A percentile compares a stretch with the other conserved stretches of the same genome.
phyloP scores from a whole-genome alignment of 1,139 yeast genomes.

The Blastobotrys elegans region DNA sequence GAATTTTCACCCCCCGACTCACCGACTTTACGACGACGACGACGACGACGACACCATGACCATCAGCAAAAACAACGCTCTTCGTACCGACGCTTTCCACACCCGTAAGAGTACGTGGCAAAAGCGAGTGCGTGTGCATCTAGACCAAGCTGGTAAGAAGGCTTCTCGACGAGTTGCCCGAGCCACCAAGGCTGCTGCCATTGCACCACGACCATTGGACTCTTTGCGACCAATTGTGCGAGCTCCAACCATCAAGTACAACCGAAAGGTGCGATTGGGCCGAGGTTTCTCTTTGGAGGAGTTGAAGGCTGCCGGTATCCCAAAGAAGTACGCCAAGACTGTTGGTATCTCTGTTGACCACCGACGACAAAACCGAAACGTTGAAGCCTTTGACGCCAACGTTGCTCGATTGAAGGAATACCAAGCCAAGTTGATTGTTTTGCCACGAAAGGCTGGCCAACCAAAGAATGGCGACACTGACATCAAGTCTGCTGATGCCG shows the following conservation, averaged over 20 bases:
- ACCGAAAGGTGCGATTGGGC: slow-evolving; percentile 99
- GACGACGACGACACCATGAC: slow-evolving; percentile 45
- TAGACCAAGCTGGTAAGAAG: slow-evolving; percentile 99
- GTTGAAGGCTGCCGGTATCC: slow-evolving; percentile 95
- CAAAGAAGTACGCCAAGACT: slow-evolving; percentile 96
- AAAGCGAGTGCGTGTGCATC: slow-evolving; percentile 98
- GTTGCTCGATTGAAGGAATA: slow-evolving; percentile 96
- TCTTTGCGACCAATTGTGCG: slow-evolving; percentile 95
- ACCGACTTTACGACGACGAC: background rate
- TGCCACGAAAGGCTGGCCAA: slow-evolving; percentile 81
- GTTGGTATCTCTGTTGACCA: slow-evolving; percentile 98
- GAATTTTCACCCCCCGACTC: too few relatives aligned
- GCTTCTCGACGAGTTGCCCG: slow-evolving; percentile 94
- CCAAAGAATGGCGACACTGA: slow-evolving; percentile 46
- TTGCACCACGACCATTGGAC: slow-evolving; percentile 98
- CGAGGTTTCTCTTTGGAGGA: slow-evolving; percentile 99
- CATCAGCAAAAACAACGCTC: slow-evolving; percentile 84
- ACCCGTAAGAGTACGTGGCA: slow-evolving; percentile 95
- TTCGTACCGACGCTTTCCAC: slow-evolving; percentile 53
- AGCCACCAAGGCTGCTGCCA: slow-evolving; percentile 87
- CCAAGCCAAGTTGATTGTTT: slow-evolving; percentile 91
- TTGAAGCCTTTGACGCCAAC: slow-evolving; percentile 91
- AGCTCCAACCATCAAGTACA: slow-evolving; percentile 97
- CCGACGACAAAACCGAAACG: slow-evolving; percentile 99
- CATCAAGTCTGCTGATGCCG: slow-evolving; percentile 63